Conservation (phyloP, 768 basidiomycete genomes). For the Vishniacozyma victoriae region DNA sequence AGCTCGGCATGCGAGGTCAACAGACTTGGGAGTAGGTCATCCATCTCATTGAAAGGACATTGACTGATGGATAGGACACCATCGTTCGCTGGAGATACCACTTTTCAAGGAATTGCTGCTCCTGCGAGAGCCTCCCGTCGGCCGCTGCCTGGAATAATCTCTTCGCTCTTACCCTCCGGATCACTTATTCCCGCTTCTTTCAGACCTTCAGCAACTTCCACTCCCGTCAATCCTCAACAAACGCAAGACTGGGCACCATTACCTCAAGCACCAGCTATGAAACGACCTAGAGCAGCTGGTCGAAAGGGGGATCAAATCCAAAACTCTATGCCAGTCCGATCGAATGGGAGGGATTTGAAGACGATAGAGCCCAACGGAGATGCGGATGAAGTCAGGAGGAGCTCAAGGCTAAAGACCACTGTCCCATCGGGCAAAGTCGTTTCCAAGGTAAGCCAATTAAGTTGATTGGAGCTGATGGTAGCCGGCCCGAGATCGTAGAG, state of each 20-base stretch:
- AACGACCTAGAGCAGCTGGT: constrained; percentile 23
- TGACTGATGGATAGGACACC: constrained; percentile 19
- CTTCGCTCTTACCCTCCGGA: constrained; percentile 20
- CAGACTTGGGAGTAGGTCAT: constrained; percentile 22
- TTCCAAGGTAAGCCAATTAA: constrained; percentile 7
- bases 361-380: constrained; percentile 32
- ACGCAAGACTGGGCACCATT: constrained; percentile 4
- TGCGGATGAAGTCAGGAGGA: constrained; percentile 19
- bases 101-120: constrained; percentile 21
- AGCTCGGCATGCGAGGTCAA: constrained; percentile 24
- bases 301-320: constrained; percentile 9
- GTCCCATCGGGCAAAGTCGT: constrained; percentile 1
- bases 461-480: neutral
- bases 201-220: constrained; percentile 15
- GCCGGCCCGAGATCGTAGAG: constrained; percentile 8
- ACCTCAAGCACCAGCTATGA: constrained; percentile 32
- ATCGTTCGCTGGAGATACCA: constrained; percentile 23
- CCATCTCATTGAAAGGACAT: neutral
- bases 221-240: constrained; percentile 12
- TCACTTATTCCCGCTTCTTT: constrained; percentile 23
- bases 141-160: constrained; percentile 27
- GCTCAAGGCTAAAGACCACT: constrained; percentile 19
- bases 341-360: constrained; percentile 20
- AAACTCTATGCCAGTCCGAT: constrained; percentile 1
- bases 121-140: constrained; percentile 12